These are phyloP conservation scores for Arthrobotrys iridis DNA, from an alignment of 2,329 filamentous ascomycete species.

Conservation along the genomic window DNA sequence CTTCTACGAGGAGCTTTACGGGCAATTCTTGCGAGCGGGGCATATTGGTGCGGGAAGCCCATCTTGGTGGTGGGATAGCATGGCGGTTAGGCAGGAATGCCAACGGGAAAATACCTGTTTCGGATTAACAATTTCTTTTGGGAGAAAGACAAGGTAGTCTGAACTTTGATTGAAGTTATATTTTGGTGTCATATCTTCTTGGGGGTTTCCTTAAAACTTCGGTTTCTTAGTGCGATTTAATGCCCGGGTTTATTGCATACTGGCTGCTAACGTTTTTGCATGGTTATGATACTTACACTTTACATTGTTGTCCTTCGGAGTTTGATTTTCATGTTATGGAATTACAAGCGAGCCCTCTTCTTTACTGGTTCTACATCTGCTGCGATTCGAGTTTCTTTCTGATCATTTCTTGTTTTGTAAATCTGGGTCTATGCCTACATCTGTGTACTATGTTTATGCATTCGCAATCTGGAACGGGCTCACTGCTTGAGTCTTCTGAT, in stretches of 20 bases:
- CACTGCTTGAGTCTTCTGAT: conserved; percentile 8
- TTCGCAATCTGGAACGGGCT: conserved; percentile 4
- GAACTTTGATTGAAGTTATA: conserved; percentile 16
- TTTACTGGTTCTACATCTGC: conserved; percentile 19
- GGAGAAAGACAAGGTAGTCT: conserved; percentile 51
- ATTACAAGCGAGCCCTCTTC: conserved; percentile 42
- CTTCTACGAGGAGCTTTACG: conserved; percentile 55
- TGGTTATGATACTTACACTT: conserved; percentile 36
- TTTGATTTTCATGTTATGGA: conserved; percentile 24
- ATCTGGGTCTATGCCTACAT: conserved; percentile 27
- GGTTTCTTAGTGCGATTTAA: conserved; percentile 44
- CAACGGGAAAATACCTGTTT: conserved; percentile 54
- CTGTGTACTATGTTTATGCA: conserved; percentile 32
- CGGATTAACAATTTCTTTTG: conserved; percentile 55
- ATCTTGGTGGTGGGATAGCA: conserved; percentile 55
- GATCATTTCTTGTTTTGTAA: conserved; percentile 53
- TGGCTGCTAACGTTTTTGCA: conserved; percentile 25
- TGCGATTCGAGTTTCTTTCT: conserved; percentile 12
- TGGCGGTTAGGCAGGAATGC: conserved; percentile 55
- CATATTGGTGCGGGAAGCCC: conserved; percentile 51
- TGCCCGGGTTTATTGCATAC: conserved; percentile 39
- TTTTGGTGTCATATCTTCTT: conserved; percentile 41
- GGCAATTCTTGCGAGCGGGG: conserved; percentile 50
- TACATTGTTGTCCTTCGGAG: conserved; percentile 34
- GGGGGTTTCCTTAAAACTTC: conserved; percentile 33